Evolutionary conservation across 2,329 filamentous ascomycete genomes (phyloP), one percentile per base, ranked within the genome.

Genomic region (Madurella fahalii): DNA sequence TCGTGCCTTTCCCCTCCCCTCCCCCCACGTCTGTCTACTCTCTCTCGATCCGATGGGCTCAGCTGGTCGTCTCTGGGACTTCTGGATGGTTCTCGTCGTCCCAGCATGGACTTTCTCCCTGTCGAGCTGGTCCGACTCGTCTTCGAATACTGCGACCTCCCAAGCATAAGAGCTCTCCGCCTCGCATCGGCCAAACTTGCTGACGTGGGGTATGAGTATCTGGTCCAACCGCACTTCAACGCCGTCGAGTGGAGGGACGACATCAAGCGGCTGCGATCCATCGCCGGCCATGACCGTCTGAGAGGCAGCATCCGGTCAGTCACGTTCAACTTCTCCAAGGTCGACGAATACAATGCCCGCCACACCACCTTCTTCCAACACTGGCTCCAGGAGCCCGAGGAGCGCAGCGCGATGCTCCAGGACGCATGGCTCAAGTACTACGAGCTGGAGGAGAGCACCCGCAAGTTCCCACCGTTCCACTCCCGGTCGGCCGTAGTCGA

Each of bases 191-290:
- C 63, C 13, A 67, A 65, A 25, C 63, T 74, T 39, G 74, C 74
- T 40, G 68, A 71, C 31, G 64, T 76, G 2, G 74, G 74, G 51
- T 73, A 73, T 56, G 71, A 74, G 20, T 75, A 71, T 54, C 64
- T 78, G 54, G 60, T 78, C 25, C 62, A 67, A n/a, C 60, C 71
- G 2, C 59, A 66, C 50, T 77, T 80, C 63, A 68, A 65, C 20
- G 70, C 71, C 16, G 64, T 77, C 44, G 71, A 71, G 48, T 78
- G 74, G 71, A 70, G 72, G 50, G 68, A 75, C 61, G 77, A 79
- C 58, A 69, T 76, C 41, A 66, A 69, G 43, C 70, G 74, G 15
- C 68, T 80, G 17, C 69, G 73, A 53, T 67, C 66, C 47, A 75
- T 80, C 53, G 73, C 77, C 15, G 64, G 65, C 50, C 69, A 77